Percentiles rank a stretch among this genome's conserved stretches.
Evolutionary conservation across 164 flowering plant genomes (phyloP).

Genomic region (Sextonia rubra): DNA sequence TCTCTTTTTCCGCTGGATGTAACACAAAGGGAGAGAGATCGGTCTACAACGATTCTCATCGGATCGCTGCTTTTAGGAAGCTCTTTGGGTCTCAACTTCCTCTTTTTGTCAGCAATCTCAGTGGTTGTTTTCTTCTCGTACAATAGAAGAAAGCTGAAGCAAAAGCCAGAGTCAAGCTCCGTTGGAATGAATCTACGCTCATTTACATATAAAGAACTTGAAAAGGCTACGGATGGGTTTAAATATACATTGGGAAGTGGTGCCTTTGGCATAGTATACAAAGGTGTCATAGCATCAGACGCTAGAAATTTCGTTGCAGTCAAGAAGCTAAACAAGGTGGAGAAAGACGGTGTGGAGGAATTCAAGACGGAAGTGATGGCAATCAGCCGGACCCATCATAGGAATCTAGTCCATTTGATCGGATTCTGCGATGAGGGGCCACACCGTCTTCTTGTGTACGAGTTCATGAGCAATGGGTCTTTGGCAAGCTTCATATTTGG

Average conservation of each 20-base stretch:
- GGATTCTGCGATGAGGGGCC: constrained; percentile 17
- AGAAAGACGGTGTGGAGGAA: constrained; percentile 11
- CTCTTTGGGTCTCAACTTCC: constrained; percentile 3
- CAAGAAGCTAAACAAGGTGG: constrained; percentile 11
- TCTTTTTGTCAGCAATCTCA: not conserved
- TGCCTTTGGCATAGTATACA: constrained; percentile 15
- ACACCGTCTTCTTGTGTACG: constrained; percentile 9
- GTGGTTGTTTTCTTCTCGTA: constrained; percentile 18
- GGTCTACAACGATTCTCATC: not conserved
- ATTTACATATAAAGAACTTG: constrained; percentile 10
- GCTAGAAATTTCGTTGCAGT: constrained; percentile 8
- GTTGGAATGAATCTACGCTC: not conserved
- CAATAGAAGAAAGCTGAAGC: not conserved
- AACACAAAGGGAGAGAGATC: not conserved
- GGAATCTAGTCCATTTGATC: constrained; percentile 14
- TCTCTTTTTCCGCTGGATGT: not conserved
- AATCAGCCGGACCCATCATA: constrained; percentile 17
- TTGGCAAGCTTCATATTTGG: no score
- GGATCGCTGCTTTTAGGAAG: constrained; percentile 7
- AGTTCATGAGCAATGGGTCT: no score
- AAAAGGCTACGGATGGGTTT: constrained; percentile 11
- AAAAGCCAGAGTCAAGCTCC: not conserved
- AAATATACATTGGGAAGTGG: constrained; percentile 8
- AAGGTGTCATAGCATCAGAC: not conserved
- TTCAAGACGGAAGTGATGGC: constrained; percentile 13